Evolutionary conservation across 495 filamentous ascomycete genomes (phyloP).

Genomic region (Pseudomonodictys pantanalensis): DNA sequence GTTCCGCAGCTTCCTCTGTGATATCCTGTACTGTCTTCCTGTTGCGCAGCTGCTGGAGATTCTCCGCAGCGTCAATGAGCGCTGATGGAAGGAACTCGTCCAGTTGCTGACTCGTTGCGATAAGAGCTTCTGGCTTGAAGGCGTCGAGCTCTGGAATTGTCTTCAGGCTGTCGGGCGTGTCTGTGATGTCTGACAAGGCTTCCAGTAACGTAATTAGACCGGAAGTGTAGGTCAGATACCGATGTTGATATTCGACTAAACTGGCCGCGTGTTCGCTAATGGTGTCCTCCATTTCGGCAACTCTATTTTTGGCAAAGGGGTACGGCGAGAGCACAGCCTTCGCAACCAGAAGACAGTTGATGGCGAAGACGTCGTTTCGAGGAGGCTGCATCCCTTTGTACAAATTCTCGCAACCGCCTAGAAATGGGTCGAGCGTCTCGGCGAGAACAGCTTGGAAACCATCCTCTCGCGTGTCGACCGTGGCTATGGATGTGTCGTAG

Average conservation of each 20-base stretch:
- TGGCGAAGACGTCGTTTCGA: constrained; percentile 66
- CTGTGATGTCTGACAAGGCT: constrained; percentile 53
- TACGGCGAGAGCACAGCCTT: constrained; percentile 52
- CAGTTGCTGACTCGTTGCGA: constrained; percentile 67
- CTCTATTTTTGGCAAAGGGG: constrained; percentile 52
- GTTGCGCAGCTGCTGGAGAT: constrained; percentile 69
- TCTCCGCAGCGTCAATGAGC: constrained; percentile 83
- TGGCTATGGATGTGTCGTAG: constrained; percentile 73
- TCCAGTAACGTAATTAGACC: constrained; percentile 68
- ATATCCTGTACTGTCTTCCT: constrained; percentile 67
- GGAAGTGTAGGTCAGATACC: constrained; percentile 69
- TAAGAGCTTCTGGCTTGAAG: constrained; percentile 63
- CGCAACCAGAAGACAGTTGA: constrained; percentile 73
- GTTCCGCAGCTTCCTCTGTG: constrained; percentile 78
- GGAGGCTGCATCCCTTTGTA: constrained; percentile 58
- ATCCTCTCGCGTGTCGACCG: constrained; percentile 53
- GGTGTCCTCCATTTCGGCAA: constrained; percentile 48
- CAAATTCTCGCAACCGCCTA: constrained; percentile 68
- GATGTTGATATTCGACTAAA: constrained; percentile 60
- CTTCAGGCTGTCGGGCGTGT: constrained; percentile 45
- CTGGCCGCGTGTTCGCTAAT: constrained; percentile 40
- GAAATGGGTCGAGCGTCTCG: constrained; percentile 82
- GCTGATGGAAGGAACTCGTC: constrained; percentile 92
- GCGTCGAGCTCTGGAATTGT: constrained; percentile 55
- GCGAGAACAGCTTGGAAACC: constrained; percentile 72